Base-by-base conservation (phyloP, 352 stramenopile genomes). In the Globisporangium paroecandrum region DNA sequence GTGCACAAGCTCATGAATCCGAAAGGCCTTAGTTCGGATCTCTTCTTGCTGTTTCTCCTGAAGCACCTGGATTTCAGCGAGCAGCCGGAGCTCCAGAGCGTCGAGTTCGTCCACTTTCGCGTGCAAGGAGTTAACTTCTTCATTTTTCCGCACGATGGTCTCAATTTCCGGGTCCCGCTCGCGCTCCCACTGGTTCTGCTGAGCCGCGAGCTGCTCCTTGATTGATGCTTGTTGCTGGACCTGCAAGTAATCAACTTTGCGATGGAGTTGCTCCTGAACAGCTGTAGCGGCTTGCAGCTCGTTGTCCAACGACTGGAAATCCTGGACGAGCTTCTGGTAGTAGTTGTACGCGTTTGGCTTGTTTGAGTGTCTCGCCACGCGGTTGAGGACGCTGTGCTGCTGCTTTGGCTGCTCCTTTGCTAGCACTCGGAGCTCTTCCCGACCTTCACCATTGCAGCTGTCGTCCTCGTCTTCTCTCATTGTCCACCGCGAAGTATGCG, bases 321-420 rank as follows among this genome's bases (percentile, higher is more conserved):
- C 78, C 10, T 76, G 77, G 22, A 78, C 65, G 9, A 87, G 76
- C 46, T 85, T 85, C 59, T 83, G 78, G 59, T 88, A 89, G 61
- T 87, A 73, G 38, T 71, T 71, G 63, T 86, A 89, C 3, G 78
- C 74, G 62, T 70, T 88, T 0, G 70, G 63, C 18, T 69, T 69
- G 51, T 25, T 65, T 32, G 41, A 57, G 5, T 27, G 66, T 24
- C 15, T 49, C 38, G 61, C 25, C 2, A 18, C 18, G 46, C 43
- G 41, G 4, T 46, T 43, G 27, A 56, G 15, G 2, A 13, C 20
- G 27, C 22, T 57, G 25, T 1, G 34, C 18, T n/a, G 38, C 34
- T 60, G 25, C n/a, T 27, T 34, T n/a, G 18, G 4, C 18, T 34
- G 25, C 8, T 22, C 18, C 13, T 24, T 20, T 2, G 13, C 13